A percentile compares a stretch with the other conserved stretches of the same genome.
These are phyloP conservation scores for Ampelocalamus luodianensis DNA, from an alignment of 176 grass and related monocot genomes.

Conservation along the genomic window DNA sequence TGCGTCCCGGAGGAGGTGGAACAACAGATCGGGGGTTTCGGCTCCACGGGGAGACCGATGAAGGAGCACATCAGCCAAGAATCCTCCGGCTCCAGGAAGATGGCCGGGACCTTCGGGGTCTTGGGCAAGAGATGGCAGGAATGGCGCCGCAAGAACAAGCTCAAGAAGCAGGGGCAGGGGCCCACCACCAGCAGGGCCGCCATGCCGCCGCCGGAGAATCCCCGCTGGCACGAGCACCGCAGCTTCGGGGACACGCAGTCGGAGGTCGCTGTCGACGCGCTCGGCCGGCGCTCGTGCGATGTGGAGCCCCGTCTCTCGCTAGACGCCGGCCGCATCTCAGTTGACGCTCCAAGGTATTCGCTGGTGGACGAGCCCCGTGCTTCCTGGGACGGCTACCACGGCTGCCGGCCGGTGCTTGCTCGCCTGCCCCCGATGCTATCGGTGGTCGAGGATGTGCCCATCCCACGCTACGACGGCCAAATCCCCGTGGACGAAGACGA, in stretches of 20 bases:
- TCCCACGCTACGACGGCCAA: conserved; percentile 63
- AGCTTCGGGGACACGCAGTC: conserved; percentile 50
- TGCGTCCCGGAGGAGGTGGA: conserved; percentile 14
- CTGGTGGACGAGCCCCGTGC: conserved; percentile 56
- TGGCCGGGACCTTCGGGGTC: conserved; percentile 48
- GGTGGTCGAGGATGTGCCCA: conserved; percentile 44
- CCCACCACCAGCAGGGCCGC: conserved; percentile 8
- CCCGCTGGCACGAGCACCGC: conserved; percentile 14
- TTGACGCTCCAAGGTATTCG: neutral
- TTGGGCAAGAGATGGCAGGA: conserved; percentile 74
- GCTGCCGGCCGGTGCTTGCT: conserved; percentile 35
- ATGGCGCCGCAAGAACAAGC: conserved; percentile 77
- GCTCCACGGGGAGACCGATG: conserved; percentile 46
- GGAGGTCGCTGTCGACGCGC: conserved; percentile 42
- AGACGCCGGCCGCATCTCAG: conserved; percentile 49
- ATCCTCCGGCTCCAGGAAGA: conserved; percentile 49
- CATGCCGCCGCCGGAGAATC: conserved; percentile 39
- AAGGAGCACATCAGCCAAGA: conserved; percentile 64
- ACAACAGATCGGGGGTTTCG: neutral
- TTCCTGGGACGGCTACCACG: conserved; percentile 63
- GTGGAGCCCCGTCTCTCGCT: conserved; percentile 52
- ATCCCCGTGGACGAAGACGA: conserved; percentile 74
- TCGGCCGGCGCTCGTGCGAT: conserved; percentile 49
- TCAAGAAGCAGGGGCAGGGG: conserved; percentile 56
- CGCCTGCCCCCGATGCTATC: conserved; percentile 52